Evolutionary conservation across 768 basidiomycete species (phyloP).

Genomic region (Lepiota brunneoincarnata): DNA sequence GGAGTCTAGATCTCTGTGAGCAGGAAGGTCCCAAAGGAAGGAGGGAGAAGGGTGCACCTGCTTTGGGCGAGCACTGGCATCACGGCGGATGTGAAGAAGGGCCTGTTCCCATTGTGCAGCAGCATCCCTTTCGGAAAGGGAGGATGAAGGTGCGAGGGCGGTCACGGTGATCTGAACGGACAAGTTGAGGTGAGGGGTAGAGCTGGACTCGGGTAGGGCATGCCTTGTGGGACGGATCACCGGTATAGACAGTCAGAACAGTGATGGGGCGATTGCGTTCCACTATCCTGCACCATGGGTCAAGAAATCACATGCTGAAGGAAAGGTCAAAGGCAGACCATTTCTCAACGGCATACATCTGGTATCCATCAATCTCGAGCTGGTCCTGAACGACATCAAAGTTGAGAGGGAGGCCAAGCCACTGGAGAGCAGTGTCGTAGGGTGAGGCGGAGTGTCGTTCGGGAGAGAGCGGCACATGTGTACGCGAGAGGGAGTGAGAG

Average conservation of each 20-base stretch:
- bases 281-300: constrained; percentile 52
- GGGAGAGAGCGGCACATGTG: constrained; percentile 14
- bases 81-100: constrained; percentile 58
- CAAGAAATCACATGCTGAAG: neutral
- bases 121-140: constrained; percentile 35
- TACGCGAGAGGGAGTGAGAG: constrained; percentile 24
- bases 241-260: constrained; percentile 74
- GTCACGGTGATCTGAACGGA: constrained; percentile 54
- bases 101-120: constrained; percentile 49
- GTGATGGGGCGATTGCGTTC: constrained; percentile 59
- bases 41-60: constrained; percentile 39
- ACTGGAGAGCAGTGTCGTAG: constrained; percentile 22
- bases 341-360: constrained; percentile 86
- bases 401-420: constrained; percentile 42
- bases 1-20: constrained; percentile 40
- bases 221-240: constrained; percentile 66
- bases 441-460: constrained; percentile 17
- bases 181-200: constrained; percentile 1
- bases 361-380: constrained; percentile 59
- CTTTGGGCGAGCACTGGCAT: constrained; percentile 67
- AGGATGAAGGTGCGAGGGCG: constrained; percentile 44
- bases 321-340: constrained; percentile 44
- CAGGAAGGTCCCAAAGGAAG: neutral
- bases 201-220: constrained; percentile 9
- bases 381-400: constrained; percentile 49